These are phyloP conservation scores for Rubia occidens DNA, from an alignment of 305 asterid genomes.

Conservation along the genomic window DNA sequence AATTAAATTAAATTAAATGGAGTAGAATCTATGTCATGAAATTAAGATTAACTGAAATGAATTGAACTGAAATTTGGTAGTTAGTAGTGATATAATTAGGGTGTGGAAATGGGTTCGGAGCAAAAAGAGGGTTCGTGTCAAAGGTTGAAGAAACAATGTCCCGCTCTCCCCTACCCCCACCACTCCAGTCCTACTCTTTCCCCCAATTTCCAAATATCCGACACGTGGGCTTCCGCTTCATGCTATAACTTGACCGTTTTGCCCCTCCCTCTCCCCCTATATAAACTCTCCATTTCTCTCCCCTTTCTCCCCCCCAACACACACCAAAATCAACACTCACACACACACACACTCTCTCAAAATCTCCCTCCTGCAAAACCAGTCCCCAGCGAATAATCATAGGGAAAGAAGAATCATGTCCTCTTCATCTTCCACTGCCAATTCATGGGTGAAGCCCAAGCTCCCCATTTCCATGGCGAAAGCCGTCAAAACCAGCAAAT, in stretches of 20 bases:
- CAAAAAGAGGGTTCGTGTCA: conserved; percentile 28
- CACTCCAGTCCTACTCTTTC: conserved; percentile 7
- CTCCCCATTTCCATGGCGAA: conserved; percentile 17
- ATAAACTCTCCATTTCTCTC: conserved; percentile 28
- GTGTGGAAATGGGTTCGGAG: conserved; percentile 3
- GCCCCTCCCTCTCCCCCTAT: conserved; percentile 37
- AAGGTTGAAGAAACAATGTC: conserved; percentile 27
- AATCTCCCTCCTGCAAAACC: conserved; percentile 6
- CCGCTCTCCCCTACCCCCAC: conserved; percentile 12
- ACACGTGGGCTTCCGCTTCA: conserved; percentile 69
- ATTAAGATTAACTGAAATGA: no score
- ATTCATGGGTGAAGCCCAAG: conserved; percentile 34
- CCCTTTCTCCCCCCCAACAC: conserved; percentile 21
- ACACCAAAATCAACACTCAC: background rate
- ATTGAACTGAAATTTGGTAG: no score
- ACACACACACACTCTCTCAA: conserved; percentile 8
- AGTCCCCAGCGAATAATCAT: background rate
- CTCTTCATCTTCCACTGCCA: conserved; percentile 27
- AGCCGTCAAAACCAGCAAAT: conserved; percentile 15
- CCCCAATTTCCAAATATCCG: conserved; percentile 25
- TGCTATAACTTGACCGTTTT: conserved; percentile 38
- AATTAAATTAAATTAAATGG: no score
- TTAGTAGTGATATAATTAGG: background rate
- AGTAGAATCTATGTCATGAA: no score
- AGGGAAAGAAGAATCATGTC: conserved; percentile 33